A percentile compares a stretch with the other conserved stretches of the same genome.
phyloP scores from a whole-genome alignment of 2,329 filamentous ascomycete species.

The Catunica adiposa region DNA sequence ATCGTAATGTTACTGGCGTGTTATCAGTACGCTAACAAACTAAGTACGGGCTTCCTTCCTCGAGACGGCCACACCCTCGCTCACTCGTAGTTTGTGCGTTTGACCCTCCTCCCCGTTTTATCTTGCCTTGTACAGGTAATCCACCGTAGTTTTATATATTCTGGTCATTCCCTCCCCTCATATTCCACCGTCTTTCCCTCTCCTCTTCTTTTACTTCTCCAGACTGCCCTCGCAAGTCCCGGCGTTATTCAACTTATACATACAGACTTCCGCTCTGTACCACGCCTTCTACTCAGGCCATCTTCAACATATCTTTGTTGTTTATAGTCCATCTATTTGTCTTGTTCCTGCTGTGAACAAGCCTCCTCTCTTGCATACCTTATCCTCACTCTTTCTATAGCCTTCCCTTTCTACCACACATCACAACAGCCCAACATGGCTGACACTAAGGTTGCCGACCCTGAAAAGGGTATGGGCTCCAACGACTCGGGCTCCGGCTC shows the following conservation, averaged over 20 bases:
- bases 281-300: not conserved
- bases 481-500: slow-evolving; percentile 11
- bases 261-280: not conserved
- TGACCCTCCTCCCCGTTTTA: not conserved
- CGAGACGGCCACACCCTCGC: not conserved
- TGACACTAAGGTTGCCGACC: slow-evolving; percentile 7
- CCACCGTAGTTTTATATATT: slow-evolving; percentile 12
- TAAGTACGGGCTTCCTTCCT: not conserved
- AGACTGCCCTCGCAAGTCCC: slow-evolving; percentile 6
- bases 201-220: slow-evolving; percentile 6
- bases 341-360: not conserved
- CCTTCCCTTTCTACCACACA: not conserved
- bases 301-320: not conserved
- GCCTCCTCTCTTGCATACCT: not conserved
- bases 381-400: not conserved
- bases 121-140: not conserved
- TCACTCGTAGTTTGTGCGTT: not conserved
- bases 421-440: slow-evolving; percentile 8
- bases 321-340: not conserved
- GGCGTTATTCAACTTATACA: slow-evolving; percentile 6
- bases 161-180: slow-evolving; percentile 1
- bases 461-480: slow-evolving; percentile 12
- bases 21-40: not conserved
- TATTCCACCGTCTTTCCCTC: not conserved
- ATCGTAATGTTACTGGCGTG: not conserved